Evolutionary conservation across 345 rosid genomes (phyloP), one percentile per base, ranked within the genome.

Genomic region (Melastoma malabathricum): DNA sequence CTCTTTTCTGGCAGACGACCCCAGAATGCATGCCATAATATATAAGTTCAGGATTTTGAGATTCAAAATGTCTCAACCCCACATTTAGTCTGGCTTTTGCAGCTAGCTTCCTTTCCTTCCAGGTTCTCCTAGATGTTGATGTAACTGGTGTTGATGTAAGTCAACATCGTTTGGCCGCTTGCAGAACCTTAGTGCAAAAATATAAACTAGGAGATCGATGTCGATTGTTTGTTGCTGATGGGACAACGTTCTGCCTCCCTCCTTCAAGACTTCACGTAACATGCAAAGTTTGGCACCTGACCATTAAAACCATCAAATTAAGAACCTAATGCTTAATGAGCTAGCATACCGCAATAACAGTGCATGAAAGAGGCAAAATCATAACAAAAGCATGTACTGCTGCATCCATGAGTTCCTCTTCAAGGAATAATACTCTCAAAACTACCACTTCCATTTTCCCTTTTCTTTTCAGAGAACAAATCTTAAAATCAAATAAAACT

Each of bases 271-370:
- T n/a, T n/a, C n/a, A n/a, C n/a, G 47, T 54, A 92, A 75, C 85
- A 92, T 80, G 66, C n/a, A n/a, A 47, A 87, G 80, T 73, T 92
- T 92, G 60, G 98, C 96, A 73, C 96, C 98, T 92, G 90, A 61
- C 60, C 43, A 51, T 39, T 38, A 53, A 68, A 27, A 18, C 0
- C 3, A 31, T 15, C 10, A 50, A 34, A 14, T 9, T 34, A 34
- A 34, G 41, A 34, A 34, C 12, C 41, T 12, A 12, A 7, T 12
- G 2, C 12, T 8, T 9, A 34, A 34, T 8, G 41, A 34, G 12
- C 41, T 34, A 34, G 38, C 7, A 31, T 9, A 31, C 41, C 41
- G 9, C 12, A 12, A 34, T 9, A 34, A 8, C 9, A 34, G 12
- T 12, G 41, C 41, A 34, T 31, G 41, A 8, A 34, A 34, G 41